Evolutionary conservation across 2,329 filamentous ascomycete genomes (phyloP).

Genomic region (Botrytis sinoallii): DNA sequence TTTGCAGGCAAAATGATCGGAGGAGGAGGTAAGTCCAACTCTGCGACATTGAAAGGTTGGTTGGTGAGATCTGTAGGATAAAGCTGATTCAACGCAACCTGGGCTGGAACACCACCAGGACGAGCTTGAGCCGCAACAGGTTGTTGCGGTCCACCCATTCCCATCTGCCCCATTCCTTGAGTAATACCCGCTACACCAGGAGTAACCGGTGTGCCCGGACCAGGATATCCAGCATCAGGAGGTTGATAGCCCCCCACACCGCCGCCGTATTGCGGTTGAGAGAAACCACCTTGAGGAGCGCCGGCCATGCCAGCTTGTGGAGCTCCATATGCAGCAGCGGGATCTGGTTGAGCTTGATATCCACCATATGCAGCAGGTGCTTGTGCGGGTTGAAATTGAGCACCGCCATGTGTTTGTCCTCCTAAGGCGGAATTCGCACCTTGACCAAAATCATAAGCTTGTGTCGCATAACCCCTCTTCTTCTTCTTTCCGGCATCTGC

Average conservation of each 20-base stretch:
- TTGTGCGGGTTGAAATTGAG: slow-evolving; percentile 43
- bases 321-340: slow-evolving; percentile 33
- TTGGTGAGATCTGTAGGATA: slow-evolving; percentile 89
- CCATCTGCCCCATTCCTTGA: slow-evolving; percentile 79
- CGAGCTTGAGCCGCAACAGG: slow-evolving; percentile 44
- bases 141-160: slow-evolving; percentile 49
- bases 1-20: slow-evolving; percentile 88
- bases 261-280: slow-evolving; percentile 39
- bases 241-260: slow-evolving; percentile 55
- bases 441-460: slow-evolving; percentile 87
- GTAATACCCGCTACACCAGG: slow-evolving; percentile 67
- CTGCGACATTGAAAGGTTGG: slow-evolving; percentile 90
- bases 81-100: slow-evolving; percentile 73
- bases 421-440: slow-evolving; percentile 75
- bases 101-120: slow-evolving; percentile 47
- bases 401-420: slow-evolving; percentile 61
- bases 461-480: slow-evolving; percentile 91
- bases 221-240: slow-evolving; percentile 63
- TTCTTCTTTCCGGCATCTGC: slow-evolving; percentile 66
- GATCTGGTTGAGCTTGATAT: slow-evolving; percentile 34
- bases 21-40: slow-evolving; percentile 87
- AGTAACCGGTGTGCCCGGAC: slow-evolving; percentile 43
- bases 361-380: slow-evolving; percentile 40
- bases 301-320: slow-evolving; percentile 35
- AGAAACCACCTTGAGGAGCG: slow-evolving; percentile 39